Conservation (phyloP, 1,139 yeast species). For the Arxiozyma telluris region DNA sequence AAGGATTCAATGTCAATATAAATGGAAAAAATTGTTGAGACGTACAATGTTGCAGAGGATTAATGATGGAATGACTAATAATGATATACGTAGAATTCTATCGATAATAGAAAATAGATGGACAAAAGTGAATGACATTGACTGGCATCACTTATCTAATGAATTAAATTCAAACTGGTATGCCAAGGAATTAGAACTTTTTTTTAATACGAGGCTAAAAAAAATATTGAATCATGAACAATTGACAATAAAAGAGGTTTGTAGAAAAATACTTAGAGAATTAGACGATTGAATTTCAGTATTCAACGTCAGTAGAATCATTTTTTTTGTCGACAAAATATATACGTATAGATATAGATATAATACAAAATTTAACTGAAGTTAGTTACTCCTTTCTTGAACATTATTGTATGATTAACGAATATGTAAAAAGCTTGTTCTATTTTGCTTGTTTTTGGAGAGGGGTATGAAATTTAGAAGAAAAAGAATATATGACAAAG, state of each 20-base stretch:
- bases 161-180: slow-evolving; percentile 26
- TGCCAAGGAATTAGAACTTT: slow-evolving; percentile 37
- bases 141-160: slow-evolving; percentile 52
- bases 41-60: slow-evolving; percentile 46
- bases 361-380: background rate
- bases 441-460: background rate
- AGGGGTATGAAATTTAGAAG: background rate
- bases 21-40: slow-evolving; percentile 74
- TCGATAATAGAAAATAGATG: slow-evolving; percentile 35
- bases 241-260: slow-evolving; percentile 2
- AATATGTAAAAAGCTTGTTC: too few species aligned
- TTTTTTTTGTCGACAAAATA: background rate
- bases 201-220: slow-evolving; percentile 36
- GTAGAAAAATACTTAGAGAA: background rate
- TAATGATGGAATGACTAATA: slow-evolving; percentile 38
- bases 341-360: background rate
- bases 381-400: background rate
- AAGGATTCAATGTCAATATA: slow-evolving; percentile 86
- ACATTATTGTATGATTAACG: background rate
- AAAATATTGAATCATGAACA: background rate
- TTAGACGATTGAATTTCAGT: background rate
- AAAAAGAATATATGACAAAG: background rate
- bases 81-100: slow-evolving; percentile 33
- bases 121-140: slow-evolving; percentile 40
- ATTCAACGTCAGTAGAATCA: background rate